phyloP scores from a whole-genome alignment of 176 grass and related monocot species.

The Olyra latifolia region DNA sequence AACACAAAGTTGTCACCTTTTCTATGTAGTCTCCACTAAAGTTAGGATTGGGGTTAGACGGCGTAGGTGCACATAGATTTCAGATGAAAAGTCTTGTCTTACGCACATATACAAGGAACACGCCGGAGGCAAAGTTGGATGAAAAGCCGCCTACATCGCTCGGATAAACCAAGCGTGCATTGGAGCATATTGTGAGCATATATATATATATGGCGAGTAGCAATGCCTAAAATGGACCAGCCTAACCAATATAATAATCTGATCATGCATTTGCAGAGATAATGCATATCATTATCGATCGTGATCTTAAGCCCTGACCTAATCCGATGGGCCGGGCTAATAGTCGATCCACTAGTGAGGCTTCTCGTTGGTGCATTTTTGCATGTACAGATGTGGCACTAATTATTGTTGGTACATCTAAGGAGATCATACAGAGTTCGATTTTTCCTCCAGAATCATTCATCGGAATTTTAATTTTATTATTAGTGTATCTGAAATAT shows the following conservation, averaged over 20 bases:
- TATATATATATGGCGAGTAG: background rate
- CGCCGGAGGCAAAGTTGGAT: conserved; percentile 8
- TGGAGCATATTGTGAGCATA: conserved; percentile 14
- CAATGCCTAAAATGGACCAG: conserved; percentile 49
- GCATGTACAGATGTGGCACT: background rate
- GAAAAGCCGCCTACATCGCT: background rate
- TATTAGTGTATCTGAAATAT: background rate
- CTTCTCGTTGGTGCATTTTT: conserved; percentile 21
- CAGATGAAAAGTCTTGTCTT: conserved; percentile 21
- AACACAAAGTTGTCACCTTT: conserved; percentile 3
- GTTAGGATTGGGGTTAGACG: background rate
- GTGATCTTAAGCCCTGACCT: conserved; percentile 2
- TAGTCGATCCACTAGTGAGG: conserved; percentile 22
- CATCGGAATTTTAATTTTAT: background rate
- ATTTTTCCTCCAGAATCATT: background rate
- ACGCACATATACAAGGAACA: conserved; percentile 18
- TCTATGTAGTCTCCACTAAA: conserved; percentile 24
- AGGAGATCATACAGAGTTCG: background rate
- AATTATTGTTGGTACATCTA: background rate
- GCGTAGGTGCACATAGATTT: conserved; percentile 11
- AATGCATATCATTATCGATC: background rate
- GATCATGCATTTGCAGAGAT: background rate
- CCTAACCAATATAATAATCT: conserved; percentile 40
- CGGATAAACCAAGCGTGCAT: conserved; percentile 34
- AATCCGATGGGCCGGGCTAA: background rate